phyloP scores from a whole-genome alignment of 2,329 filamentous ascomycete genomes.

The Clarireedia homoeocarpa region DNA sequence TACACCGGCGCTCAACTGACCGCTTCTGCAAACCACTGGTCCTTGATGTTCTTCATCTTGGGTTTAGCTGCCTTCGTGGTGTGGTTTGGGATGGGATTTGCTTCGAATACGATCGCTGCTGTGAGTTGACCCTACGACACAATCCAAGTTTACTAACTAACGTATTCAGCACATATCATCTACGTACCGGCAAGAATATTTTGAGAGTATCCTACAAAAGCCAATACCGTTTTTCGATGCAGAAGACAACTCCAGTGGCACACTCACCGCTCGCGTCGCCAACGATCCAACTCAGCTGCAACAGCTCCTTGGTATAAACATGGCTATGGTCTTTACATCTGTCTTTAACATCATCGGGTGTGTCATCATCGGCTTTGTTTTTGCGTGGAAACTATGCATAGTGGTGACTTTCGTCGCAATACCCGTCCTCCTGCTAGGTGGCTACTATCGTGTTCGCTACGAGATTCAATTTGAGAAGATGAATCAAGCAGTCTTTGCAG shows the following conservation, averaged over 20 bases:
- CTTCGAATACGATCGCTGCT: constrained; percentile 33
- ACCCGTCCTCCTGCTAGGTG: constrained; percentile 39
- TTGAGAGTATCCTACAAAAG: constrained; percentile 37
- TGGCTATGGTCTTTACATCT: constrained; percentile 51
- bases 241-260: constrained; percentile 40
- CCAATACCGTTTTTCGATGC: constrained; percentile 36
- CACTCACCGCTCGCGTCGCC: constrained; percentile 38
- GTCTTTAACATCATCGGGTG: constrained; percentile 59
- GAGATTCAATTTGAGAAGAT: constrained; percentile 49
- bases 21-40: constrained; percentile 36
- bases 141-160: background rate
- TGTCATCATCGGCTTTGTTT: constrained; percentile 59
- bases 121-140: constrained; percentile 23
- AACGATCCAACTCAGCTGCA: constrained; percentile 42
- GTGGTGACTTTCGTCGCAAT: constrained; percentile 54
- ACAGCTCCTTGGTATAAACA: constrained; percentile 41
- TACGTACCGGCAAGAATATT: constrained; percentile 36
- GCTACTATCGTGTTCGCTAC: constrained; percentile 42
- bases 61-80: constrained; percentile 33
- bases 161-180: constrained; percentile 15
- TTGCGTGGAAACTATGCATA: constrained; percentile 69
- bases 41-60: constrained; percentile 42
- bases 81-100: constrained; percentile 25
- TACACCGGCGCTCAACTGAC: constrained; percentile 15
- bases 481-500: constrained; percentile 49